A percentile compares a stretch with the other conserved stretches of the same genome.
These are phyloP conservation scores for Phytophthora kernoviae DNA, from an alignment of 352 stramenopile species.

Conservation along the genomic window DNA sequence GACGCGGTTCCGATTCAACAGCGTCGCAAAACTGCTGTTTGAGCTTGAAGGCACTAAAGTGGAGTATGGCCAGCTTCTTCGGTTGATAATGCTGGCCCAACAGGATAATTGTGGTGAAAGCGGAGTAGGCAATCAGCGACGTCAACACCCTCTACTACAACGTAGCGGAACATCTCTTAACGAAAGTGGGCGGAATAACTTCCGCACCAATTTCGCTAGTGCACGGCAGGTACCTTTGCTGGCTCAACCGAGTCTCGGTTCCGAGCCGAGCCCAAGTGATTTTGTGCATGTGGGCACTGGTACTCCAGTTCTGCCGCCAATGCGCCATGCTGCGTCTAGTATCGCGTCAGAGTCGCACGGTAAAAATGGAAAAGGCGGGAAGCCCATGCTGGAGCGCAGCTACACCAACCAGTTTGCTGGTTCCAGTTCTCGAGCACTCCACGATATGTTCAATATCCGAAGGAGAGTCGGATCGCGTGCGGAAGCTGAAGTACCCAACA, in stretches of 20 bases:
- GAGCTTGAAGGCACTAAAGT: slow-evolving; percentile 24
- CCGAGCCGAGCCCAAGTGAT: not conserved
- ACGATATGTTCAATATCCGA: slow-evolving; percentile 5
- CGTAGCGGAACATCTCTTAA: not conserved
- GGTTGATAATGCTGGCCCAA: slow-evolving; percentile 27
- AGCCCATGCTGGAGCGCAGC: not conserved
- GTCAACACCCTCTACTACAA: not conserved
- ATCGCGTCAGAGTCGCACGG: too few relatives aligned
- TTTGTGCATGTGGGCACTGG: not conserved
- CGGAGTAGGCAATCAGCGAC: not conserved
- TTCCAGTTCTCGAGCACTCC: slow-evolving; percentile 1
- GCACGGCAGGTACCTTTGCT: not conserved
- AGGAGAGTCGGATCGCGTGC: not conserved
- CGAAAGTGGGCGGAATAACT: not conserved
- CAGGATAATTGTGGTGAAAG: not conserved
- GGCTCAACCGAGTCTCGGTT: not conserved
- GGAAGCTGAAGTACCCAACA: not conserved
- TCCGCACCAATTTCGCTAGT: not conserved
- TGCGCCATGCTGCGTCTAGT: too few relatives aligned
- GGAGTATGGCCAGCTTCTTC: slow-evolving; percentile 42
- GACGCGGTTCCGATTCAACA: slow-evolving; percentile 51
- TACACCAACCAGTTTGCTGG: not conserved
- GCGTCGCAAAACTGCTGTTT: slow-evolving; percentile 47
- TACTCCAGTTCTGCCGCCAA: not conserved
- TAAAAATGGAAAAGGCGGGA: not conserved